A percentile compares a stretch with the other conserved stretches of the same genome.
Conservation (phyloP, 2,329 filamentous ascomycete genomes). For the Epichloe aotearoae region DNA sequence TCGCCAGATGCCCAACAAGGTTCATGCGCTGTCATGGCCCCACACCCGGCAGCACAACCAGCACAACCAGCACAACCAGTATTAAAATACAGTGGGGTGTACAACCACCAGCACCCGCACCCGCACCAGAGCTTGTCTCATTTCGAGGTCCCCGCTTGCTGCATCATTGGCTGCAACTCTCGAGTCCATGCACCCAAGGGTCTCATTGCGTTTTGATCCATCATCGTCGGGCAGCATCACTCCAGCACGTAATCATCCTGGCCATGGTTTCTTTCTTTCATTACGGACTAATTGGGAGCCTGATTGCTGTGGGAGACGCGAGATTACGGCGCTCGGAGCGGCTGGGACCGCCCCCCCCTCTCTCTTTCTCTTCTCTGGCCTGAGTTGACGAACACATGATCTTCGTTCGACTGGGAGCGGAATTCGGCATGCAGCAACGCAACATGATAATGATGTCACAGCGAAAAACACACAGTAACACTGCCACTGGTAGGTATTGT, state of each 20-base stretch:
- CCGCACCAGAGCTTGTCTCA: neutral
- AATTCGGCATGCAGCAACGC: neutral
- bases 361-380: neutral
- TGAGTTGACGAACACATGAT: neutral
- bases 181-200: slow-evolving; percentile 4
- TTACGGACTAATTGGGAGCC: too few relatives aligned
- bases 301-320: neutral
- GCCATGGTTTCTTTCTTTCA: neutral
- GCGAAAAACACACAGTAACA: neutral
- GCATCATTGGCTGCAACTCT: slow-evolving; percentile 6
- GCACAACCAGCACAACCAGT: too few relatives aligned
- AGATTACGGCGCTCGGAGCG: neutral
- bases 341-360: neutral
- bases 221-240: slow-evolving; percentile 14
- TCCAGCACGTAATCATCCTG: neutral
- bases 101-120: too few relatives aligned
- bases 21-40: slow-evolving; percentile 1
- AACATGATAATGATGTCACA: neutral
- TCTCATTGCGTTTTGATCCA: neutral
- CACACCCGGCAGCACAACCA: slow-evolving; percentile 1
- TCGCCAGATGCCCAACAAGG: neutral
- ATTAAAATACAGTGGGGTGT: too few relatives aligned
- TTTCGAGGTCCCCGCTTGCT: slow-evolving; percentile 2
- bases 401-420: neutral
- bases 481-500: neutral